phyloP scores from a whole-genome alignment of 495 filamentous ascomycete genomes.

The Hyphodiscus hymeniophilus region DNA sequence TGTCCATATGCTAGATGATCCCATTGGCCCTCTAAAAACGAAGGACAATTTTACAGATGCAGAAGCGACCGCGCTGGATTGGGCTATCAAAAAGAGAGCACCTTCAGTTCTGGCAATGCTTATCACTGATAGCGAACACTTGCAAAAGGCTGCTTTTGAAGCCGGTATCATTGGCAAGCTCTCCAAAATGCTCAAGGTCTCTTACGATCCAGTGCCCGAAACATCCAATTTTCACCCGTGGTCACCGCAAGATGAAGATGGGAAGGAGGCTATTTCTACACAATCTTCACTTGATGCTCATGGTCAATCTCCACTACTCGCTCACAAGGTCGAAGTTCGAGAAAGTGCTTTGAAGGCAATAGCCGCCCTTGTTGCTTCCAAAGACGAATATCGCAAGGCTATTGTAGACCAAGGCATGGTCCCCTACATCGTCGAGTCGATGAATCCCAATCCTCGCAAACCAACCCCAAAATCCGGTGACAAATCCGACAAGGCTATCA shows the following conservation, averaged over 20 bases:
- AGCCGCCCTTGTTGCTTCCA: slow-evolving; percentile 67
- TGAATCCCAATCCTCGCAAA: slow-evolving; percentile 49
- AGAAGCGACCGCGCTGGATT: slow-evolving; percentile 28
- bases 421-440: slow-evolving; percentile 73
- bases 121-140: slow-evolving; percentile 61
- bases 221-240: slow-evolving; percentile 32
- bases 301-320: slow-evolving; percentile 53
- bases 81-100: slow-evolving; percentile 57
- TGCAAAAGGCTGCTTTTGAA: slow-evolving; percentile 80
- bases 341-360: slow-evolving; percentile 73
- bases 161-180: slow-evolving; percentile 65
- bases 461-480: slow-evolving; percentile 21
- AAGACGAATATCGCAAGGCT: slow-evolving; percentile 76
- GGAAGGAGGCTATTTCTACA: slow-evolving; percentile 23
- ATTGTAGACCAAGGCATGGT: slow-evolving; percentile 76
- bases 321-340: slow-evolving; percentile 69
- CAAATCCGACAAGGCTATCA: slow-evolving; percentile 27
- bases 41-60: slow-evolving; percentile 25
- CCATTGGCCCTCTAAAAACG: slow-evolving; percentile 21
- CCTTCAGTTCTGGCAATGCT: slow-evolving; percentile 69
- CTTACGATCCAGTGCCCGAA: slow-evolving; percentile 40
- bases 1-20: slow-evolving; percentile 55
- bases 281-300: slow-evolving; percentile 40
- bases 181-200: slow-evolving; percentile 67
- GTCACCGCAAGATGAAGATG: slow-evolving; percentile 27